Conservation (phyloP, 2,329 filamentous ascomycete genomes). For the Fusarium secorum region DNA sequence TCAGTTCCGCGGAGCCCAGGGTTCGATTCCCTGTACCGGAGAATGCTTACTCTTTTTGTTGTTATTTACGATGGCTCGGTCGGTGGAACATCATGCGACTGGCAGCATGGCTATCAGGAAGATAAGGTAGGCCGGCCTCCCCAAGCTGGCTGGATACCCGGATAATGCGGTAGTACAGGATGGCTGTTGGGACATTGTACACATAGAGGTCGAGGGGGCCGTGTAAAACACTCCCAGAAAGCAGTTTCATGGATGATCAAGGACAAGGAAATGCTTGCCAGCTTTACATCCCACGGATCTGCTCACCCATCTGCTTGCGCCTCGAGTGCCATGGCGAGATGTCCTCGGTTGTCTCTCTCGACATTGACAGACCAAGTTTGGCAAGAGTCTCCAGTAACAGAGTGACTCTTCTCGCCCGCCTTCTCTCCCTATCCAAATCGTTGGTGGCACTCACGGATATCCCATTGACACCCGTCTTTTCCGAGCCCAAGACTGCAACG, state of each 20-base stretch:
- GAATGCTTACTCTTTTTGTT: not conserved
- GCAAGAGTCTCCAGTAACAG: not conserved
- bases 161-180: not conserved
- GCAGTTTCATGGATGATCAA: not conserved
- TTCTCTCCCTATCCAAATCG: not conserved
- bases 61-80: not conserved
- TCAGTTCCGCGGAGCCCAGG: slow-evolving; percentile 39
- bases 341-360: not conserved
- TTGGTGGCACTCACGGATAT: not conserved
- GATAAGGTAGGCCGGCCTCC: too few relatives aligned
- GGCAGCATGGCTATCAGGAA: not conserved
- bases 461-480: not conserved
- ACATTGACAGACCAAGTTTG: not conserved
- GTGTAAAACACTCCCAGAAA: not conserved
- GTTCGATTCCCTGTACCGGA: slow-evolving; percentile 44
- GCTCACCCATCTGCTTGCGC: not conserved
- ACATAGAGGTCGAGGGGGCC: too few relatives aligned
- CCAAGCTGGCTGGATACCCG: not conserved
- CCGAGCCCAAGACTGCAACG: slow-evolving; percentile 1
- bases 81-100: too few relatives aligned
- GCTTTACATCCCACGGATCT: not conserved
- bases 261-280: not conserved
- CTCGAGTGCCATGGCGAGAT: not conserved
- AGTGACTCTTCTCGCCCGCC: not conserved
- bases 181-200: not conserved